These are phyloP conservation scores for Apostasia shenzhenica DNA, from an alignment of 106 monocot genomes.

Conservation along the genomic window DNA sequence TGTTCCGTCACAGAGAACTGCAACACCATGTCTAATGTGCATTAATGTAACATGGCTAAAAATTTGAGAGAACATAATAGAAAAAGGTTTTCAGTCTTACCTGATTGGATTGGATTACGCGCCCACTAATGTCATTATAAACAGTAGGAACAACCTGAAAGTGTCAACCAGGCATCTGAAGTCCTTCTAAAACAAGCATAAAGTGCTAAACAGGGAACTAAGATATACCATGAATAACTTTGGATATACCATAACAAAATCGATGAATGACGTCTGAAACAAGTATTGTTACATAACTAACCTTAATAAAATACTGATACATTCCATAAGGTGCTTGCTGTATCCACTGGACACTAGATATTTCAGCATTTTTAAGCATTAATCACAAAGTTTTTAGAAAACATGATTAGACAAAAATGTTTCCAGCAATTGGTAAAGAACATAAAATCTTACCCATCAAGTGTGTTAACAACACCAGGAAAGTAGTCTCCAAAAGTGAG, in stretches of 20 bases:
- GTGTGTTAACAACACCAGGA: conserved; percentile 92
- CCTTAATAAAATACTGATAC: conserved; percentile 98
- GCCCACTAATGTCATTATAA: conserved; percentile 77
- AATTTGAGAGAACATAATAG: conserved; percentile 1
- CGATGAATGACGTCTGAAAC: background rate
- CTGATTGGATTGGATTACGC: conserved; percentile 78
- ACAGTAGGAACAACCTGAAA: conserved; percentile 93
- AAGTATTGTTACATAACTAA: conserved; percentile 6
- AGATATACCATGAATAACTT: too few species aligned
- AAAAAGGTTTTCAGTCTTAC: conserved; percentile 16
- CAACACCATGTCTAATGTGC: background rate
- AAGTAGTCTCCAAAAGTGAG: conserved; percentile 77
- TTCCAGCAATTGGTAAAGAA: conserved; percentile 1
- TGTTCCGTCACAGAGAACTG: conserved; percentile 99
- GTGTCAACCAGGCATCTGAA: conserved; percentile 1
- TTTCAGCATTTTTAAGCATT: conserved; percentile 10
- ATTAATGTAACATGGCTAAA: background rate
- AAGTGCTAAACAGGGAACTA: background rate
- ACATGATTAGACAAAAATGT: background rate
- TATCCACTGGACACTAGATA: conserved; percentile 65
- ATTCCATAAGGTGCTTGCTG: conserved; percentile 71
- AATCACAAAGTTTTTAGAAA: background rate
- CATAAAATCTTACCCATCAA: conserved; percentile 66
- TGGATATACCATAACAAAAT: background rate
- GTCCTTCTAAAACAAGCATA: background rate